phyloP scores from a whole-genome alignment of 192 early-diverging fungal species.

The Diversispora epigaea region DNA sequence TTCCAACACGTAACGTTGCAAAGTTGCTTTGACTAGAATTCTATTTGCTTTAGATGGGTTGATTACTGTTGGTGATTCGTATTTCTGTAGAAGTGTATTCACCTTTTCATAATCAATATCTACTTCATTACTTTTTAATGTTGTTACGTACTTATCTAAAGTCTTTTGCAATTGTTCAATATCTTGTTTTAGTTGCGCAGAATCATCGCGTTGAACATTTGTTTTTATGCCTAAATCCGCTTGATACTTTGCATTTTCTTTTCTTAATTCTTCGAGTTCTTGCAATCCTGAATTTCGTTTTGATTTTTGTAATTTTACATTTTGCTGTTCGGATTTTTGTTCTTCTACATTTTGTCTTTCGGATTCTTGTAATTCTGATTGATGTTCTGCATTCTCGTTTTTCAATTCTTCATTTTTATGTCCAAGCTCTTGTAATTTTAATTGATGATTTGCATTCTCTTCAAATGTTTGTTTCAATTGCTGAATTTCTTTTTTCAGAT shows the following conservation, averaged over 20 bases:
- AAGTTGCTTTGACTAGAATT: background rate
- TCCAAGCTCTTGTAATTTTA: too few species aligned
- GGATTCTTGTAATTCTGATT: too few species aligned
- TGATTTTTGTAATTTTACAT: too few species aligned
- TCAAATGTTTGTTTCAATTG: too few species aligned
- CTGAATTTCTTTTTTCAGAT: too few species aligned
- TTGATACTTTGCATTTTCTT: constrained; percentile 10
- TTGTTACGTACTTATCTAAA: background rate
- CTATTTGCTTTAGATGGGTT: background rate
- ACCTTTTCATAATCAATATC: background rate
- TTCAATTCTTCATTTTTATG: too few species aligned
- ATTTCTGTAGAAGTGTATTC: background rate
- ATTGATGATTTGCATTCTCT: too few species aligned
- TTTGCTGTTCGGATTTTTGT: too few species aligned
- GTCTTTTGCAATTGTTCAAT: background rate
- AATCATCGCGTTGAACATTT: background rate
- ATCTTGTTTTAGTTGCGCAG: background rate
- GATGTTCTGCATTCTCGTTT: too few species aligned
- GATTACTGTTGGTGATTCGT: background rate
- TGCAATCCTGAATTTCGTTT: too few species aligned
- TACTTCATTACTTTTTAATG: background rate
- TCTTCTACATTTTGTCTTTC: too few species aligned
- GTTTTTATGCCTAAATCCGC: background rate
- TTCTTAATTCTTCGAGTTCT: background rate
- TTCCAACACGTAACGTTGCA: background rate